Evolutionary conservation across 129 eudicot genomes (phyloP).

Genomic region (Artemisia annua): DNA sequence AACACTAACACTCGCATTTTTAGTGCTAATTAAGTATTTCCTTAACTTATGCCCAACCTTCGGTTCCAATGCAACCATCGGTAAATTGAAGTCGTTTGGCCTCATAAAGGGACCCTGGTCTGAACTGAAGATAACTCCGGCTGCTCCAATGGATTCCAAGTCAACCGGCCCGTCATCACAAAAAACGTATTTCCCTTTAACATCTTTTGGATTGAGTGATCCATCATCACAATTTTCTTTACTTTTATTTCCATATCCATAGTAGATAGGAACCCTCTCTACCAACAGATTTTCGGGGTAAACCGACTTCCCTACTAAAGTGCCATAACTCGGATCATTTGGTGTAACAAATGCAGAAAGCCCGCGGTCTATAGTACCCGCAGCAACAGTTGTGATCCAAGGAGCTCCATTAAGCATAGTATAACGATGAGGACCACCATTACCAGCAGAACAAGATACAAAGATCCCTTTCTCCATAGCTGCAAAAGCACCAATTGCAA

Average conservation of each 20-base stretch:
- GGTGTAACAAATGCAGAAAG: slow-evolving; percentile 38
- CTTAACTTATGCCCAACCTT: slow-evolving; percentile 29
- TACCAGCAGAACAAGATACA: slow-evolving; percentile 54
- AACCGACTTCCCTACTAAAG: slow-evolving; percentile 39
- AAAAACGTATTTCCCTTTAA: slow-evolving; percentile 40
- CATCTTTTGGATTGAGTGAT: slow-evolving; percentile 47
- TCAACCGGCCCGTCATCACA: slow-evolving; percentile 34
- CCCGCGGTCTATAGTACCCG: slow-evolving; percentile 44
- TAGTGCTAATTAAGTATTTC: slow-evolving; percentile 30
- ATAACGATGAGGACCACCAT: slow-evolving; percentile 47
- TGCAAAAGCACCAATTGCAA: slow-evolving; percentile 51
- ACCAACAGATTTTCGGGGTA: slow-evolving; percentile 42
- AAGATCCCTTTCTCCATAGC: slow-evolving; percentile 56
- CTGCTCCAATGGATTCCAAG: slow-evolving; percentile 32
- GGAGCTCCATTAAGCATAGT: slow-evolving; percentile 54
- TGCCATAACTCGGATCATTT: slow-evolving; percentile 22
- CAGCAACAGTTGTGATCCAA: slow-evolving; percentile 54
- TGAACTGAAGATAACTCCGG: slow-evolving; percentile 39
- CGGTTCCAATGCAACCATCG: slow-evolving; percentile 31
- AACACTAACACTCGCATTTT: slow-evolving; percentile 37
- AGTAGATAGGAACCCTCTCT: slow-evolving; percentile 48
- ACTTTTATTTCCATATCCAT: slow-evolving; percentile 44
- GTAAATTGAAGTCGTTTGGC: slow-evolving; percentile 33
- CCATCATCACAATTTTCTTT: slow-evolving; percentile 41
- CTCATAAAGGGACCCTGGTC: slow-evolving; percentile 29